Evolutionary conservation across 2,329 filamentous ascomycete species (phyloP), one percentile per base, ranked within the genome.

Genomic region (Hypoxylon sp.): DNA sequence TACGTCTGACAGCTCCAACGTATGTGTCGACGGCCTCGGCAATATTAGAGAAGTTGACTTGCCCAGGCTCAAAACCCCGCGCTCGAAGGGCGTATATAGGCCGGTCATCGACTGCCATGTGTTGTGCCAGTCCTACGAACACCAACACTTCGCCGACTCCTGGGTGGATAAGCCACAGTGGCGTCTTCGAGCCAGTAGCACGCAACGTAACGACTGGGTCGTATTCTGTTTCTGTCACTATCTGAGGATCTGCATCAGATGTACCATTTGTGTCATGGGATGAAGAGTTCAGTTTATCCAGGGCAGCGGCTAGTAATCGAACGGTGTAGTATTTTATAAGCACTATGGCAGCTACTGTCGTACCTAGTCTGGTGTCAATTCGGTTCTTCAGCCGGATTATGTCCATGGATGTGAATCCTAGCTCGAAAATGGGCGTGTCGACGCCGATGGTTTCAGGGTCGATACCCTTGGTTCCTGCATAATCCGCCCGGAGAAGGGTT

Each of bases 41-140:
- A 17, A 87, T 76, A 32, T 52, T 70, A 0, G 45, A 56, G 73
- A 85, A 85, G 81, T 19, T 87, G 60, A 1, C 81, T 80, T 21
- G 84, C 75, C 43, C 64, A 71, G 0, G 56, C 1, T 84, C 77
- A 56, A 85, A 82, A 0, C 83, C 83, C 3, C 77, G 75, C 0
- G 84, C 80, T 1, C 83, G 79, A 1, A 86, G 50, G 0, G 82
- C 84, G 69, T 84, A 83, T 19, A 88, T 65, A 0, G 84, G 82
- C 6, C 85, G 76, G 63, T 82, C 77, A 45, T 69, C 60, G 25
- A 85, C 52, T 21, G 9, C 10, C 23, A 56, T 56, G 65, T 82
- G 75, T 34, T 78, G 65, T 13, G 79, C 75, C 1, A 83, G 74
- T 2, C 71, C 72, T 14, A 82, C 63, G 62, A 82, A 83, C 13